A percentile compares a stretch with the other conserved stretches of the same genome.
These are phyloP conservation scores for Coemansia sp. DNA, from an alignment of 192 early-diverging fungal genomes.

Conservation along the genomic window DNA sequence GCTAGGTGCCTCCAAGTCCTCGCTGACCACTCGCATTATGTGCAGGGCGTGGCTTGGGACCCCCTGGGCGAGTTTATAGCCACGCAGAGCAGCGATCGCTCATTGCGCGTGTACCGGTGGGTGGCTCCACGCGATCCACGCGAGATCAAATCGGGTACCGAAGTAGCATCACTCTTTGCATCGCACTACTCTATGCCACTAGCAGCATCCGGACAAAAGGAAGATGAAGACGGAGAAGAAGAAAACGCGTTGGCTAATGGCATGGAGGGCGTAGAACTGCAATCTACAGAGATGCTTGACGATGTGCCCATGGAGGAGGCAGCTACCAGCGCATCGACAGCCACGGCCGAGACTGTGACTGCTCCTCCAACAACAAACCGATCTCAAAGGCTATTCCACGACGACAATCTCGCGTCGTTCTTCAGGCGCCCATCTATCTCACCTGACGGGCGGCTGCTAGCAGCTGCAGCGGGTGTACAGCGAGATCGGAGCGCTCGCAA, in stretches of 20 bases:
- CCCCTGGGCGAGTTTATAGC: constrained; percentile 83
- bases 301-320: background rate
- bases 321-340: background rate
- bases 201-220: background rate
- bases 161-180: constrained; percentile 27
- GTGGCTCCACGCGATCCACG: constrained; percentile 6
- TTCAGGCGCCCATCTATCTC: constrained; percentile 86
- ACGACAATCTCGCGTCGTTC: constrained; percentile 89
- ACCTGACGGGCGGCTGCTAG: constrained; percentile 82
- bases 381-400: constrained; percentile 66
- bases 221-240: constrained; percentile 5
- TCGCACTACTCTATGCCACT: constrained; percentile 38
- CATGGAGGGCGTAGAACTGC: constrained; percentile 6
- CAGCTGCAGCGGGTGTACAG: constrained; percentile 79
- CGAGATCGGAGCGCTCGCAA: constrained; percentile 54
- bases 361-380: background rate
- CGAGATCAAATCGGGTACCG: constrained; percentile 23
- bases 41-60: constrained; percentile 98
- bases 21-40: constrained; percentile 85
- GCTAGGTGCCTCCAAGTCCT: constrained; percentile 76
- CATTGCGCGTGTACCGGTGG: constrained; percentile 55
- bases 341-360: background rate
- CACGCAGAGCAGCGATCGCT: constrained; percentile 92
- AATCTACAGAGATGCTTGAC: background rate
- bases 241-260: constrained; percentile 6